Evolutionary conservation across 306 rosid species (phyloP), one percentile per base, ranked within the genome.

Genomic region (Vigna unguiculata): DNA sequence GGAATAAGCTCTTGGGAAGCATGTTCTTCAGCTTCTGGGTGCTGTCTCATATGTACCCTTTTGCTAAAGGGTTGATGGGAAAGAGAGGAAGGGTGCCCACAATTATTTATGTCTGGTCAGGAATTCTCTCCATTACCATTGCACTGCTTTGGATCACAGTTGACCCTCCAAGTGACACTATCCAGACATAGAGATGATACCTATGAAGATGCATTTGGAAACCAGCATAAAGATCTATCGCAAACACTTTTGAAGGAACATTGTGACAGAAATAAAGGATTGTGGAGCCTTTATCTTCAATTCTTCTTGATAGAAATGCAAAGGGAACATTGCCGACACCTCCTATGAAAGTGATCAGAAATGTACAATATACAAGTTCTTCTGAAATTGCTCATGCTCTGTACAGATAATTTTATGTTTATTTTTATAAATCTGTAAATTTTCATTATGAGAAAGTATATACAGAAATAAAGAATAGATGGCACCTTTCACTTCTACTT

Each of bases 21-120:
- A 10, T 83, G 5, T 90, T 92, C 90, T 92, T 92, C 22, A 65
- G 71, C 11, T 65, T 65, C 52, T 65, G 71, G 71, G 71, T 65
- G 2, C 3, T 65, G 19, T 85, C 88, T 73, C 97, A 92, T 57
- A 88, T 90, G 93, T 92, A 92, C 83, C 97, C 97, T 15, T 92
- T 92, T 78, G 87, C 85, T 70, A 92, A 92, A 83, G 97, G 97
- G 7, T 82, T 92, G 87, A 90, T 90, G 96, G 96, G 97, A 20
- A 86, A 88, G 81, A 88, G 88, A 83, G 97, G 97, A 82, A 87
- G 86, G 70, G 80, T 92, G 3, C 96, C 97, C 3, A 90, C 97
- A 0, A 88, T 92, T 46, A 74, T 92, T 10, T 86, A 75, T 59
- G 96, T 92, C 1, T 92, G 97, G 97, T 52, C 89, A 11, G 96